A percentile compares a stretch with the other conserved stretches of the same genome.
Conservation (phyloP, 2,329 filamentous ascomycete genomes). For the Alternaria sp. region DNA sequence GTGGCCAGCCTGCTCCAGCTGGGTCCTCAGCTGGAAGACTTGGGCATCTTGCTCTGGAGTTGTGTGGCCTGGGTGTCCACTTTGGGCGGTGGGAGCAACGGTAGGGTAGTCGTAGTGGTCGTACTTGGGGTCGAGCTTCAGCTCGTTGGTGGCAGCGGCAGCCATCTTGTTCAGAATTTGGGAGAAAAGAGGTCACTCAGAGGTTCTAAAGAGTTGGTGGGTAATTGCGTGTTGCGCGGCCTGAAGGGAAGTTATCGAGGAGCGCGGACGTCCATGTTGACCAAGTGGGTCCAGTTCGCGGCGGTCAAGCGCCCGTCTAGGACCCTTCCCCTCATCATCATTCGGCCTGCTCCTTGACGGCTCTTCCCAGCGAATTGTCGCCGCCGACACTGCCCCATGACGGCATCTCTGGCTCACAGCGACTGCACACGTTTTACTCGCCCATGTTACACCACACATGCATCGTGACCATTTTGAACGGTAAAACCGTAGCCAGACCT, state of each 20-base stretch:
- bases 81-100: conserved; percentile 72
- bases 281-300: conserved; percentile 31
- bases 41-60: conserved; percentile 88
- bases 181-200: conserved; percentile 13
- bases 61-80: conserved; percentile 88
- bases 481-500: conserved; percentile 32
- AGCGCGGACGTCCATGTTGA: conserved; percentile 37
- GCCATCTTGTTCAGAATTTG: conserved; percentile 39
- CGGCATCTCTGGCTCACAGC: conserved; percentile 15
- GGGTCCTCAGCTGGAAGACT: conserved; percentile 82
- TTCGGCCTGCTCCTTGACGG: conserved; percentile 10
- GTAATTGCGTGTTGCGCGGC: conserved; percentile 17
- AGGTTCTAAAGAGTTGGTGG: conserved; percentile 7
- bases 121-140: conserved; percentile 83
- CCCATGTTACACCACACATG: conserved; percentile 3
- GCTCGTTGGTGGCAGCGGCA: conserved; percentile 35
- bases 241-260: conserved; percentile 22
- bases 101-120: conserved; percentile 95
- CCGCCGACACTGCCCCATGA: conserved; percentile 19
- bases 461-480: conserved; percentile 20
- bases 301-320: conserved; percentile 26
- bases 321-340: conserved; percentile 21
- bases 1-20: conserved; percentile 85
- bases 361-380: conserved; percentile 18
- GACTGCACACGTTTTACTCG: not conserved